Base-by-base conservation (phyloP, 768 basidiomycete species). In the Trametes sanguinea region DNA sequence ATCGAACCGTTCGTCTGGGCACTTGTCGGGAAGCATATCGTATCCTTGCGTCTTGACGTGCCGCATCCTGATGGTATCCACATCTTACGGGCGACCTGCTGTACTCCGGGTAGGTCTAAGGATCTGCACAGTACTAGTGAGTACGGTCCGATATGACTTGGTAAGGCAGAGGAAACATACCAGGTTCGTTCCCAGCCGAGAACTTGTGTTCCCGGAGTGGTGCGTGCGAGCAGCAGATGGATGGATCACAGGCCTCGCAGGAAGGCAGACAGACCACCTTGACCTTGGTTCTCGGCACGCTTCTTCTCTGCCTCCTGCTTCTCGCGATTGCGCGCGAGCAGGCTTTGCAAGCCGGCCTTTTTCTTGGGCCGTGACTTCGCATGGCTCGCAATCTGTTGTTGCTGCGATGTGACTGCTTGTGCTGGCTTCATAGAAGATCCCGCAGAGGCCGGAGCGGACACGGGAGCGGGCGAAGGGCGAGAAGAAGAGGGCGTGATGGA, bases 291-390 rank as follows among this genome's bases (percentile, higher is more conserved):
- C 51, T 56, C 65, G 42, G 42, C 42, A 47, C 66, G 68, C 59
- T 72, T 68, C 67, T 70, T 74, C 73, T 78, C 77, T 65, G 75
- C 77, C 52, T 76, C 75, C 68, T 82, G 77, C 66, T 80, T 77
- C 64, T 86, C 77, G 50, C 81, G 83, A 63, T 87, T 88, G 43
- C 83, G 81, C 30, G 80, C 80, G 37, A 92, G 76, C 77, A 92
- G 80, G 45, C 84, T 80, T 70, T 85, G 87, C 44, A 92, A 69
- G 9, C 80, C 80, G 0, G 80, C 72, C 66, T 81, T 83, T 71
- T 84, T 85, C 73, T 87, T 88, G 10, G 76, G 70, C 9, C 79
- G 78, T 7, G 75, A 57, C 55, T 76, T 81, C 5, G 69, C 32
- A 39, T 66, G 67, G 5, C 39, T 17, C 11, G 39, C 35, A 11